A percentile compares a stretch with the other conserved stretches of the same genome.
Evolutionary conservation across 2,329 filamentous ascomycete genomes (phyloP).

Genomic region (Chalara sp.): DNA sequence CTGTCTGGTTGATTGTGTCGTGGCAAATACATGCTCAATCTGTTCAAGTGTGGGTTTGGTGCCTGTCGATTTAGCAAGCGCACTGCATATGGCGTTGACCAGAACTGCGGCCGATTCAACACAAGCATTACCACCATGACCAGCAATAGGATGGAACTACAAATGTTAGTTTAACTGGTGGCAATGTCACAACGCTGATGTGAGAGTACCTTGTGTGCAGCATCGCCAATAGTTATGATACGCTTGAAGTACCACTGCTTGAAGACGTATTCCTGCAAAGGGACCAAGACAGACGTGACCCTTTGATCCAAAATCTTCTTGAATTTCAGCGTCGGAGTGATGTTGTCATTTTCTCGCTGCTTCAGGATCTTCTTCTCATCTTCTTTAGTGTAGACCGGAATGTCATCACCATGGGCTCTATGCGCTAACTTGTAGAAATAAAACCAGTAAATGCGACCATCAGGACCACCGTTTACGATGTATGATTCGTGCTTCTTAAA

Average conservation of each 20-base stretch:
- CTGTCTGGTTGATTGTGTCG: too few relatives aligned
- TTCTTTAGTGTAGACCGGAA: slow-evolving; percentile 13
- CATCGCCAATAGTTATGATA: slow-evolving; percentile 22
- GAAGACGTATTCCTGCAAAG: slow-evolving; percentile 22
- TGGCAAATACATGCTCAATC: too few relatives aligned
- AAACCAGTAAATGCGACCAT: slow-evolving; percentile 10
- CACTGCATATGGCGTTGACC: too few relatives aligned
- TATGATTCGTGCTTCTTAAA: slow-evolving; percentile 9
- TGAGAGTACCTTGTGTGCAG: slow-evolving; percentile 7
- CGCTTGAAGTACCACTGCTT: slow-evolving; percentile 32
- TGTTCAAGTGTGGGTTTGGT: too few relatives aligned
- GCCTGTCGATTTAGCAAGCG: too few relatives aligned
- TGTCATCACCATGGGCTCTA: slow-evolving; percentile 7
- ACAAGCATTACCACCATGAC: too few relatives aligned
- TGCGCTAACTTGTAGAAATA: slow-evolving; percentile 12
- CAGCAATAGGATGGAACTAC: too few relatives aligned
- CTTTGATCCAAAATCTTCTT: slow-evolving; percentile 9
- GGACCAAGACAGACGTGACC: slow-evolving; percentile 4
- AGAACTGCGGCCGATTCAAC: too few relatives aligned
- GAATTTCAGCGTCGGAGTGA: slow-evolving; percentile 8
- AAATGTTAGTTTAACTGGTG: too few relatives aligned
- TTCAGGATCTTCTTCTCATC: slow-evolving; percentile 8
- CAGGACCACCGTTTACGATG: slow-evolving; percentile 8
- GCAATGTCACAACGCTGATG: too few relatives aligned
- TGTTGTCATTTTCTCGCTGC: slow-evolving; percentile 3